Percentiles rank a stretch among this genome's conserved stretches.
phyloP scores from a whole-genome alignment of 2,329 filamentous ascomycete species.

The Aspergillus hortae region DNA sequence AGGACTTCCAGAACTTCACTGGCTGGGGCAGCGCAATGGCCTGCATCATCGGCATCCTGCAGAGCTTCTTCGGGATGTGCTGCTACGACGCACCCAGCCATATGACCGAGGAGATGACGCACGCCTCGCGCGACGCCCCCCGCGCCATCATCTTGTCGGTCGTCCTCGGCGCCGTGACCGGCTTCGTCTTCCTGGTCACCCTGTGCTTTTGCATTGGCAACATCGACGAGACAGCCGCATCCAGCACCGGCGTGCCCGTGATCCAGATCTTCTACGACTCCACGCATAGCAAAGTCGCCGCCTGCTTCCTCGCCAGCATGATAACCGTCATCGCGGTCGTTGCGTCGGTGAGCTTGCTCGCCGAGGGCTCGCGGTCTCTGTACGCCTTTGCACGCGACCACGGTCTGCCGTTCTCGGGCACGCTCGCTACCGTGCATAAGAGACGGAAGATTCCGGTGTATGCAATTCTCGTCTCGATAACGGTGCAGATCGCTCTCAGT shows the following conservation, averaged over 20 bases:
- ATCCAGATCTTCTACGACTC: slow-evolving; percentile 31
- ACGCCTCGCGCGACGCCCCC: slow-evolving; percentile 35
- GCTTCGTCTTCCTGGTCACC: slow-evolving; percentile 38
- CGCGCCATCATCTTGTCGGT: slow-evolving; percentile 36
- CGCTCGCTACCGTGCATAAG: slow-evolving; percentile 26
- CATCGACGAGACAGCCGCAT: slow-evolving; percentile 23
- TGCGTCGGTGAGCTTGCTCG: slow-evolving; percentile 31
- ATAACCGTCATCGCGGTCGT: slow-evolving; percentile 37
- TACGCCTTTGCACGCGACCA: slow-evolving; percentile 46
- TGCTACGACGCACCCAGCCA: slow-evolving; percentile 47
- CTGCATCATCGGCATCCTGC: slow-evolving; percentile 51
- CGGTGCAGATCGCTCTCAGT: slow-evolving; percentile 52
- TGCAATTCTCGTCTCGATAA: slow-evolving; percentile 46
- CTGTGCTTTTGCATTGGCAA: slow-evolving; percentile 37
- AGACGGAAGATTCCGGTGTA: slow-evolving; percentile 49
- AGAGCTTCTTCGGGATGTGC: slow-evolving; percentile 54
- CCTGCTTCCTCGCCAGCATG: slow-evolving; percentile 45
- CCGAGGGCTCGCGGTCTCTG: slow-evolving; percentile 32
- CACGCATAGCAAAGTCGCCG: slow-evolving; percentile 37
- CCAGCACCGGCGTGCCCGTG: slow-evolving; percentile 30
- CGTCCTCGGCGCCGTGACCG: slow-evolving; percentile 34
- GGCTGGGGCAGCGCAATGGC: slow-evolving; percentile 50
- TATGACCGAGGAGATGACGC: slow-evolving; percentile 47
- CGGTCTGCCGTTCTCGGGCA: slow-evolving; percentile 30
- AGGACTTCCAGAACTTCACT: slow-evolving; percentile 53